Percentiles rank a stretch among this genome's conserved stretches.
These are phyloP conservation scores for Albifimbria verrucaria DNA, from an alignment of 2,329 filamentous ascomycete species.

Conservation along the genomic window DNA sequence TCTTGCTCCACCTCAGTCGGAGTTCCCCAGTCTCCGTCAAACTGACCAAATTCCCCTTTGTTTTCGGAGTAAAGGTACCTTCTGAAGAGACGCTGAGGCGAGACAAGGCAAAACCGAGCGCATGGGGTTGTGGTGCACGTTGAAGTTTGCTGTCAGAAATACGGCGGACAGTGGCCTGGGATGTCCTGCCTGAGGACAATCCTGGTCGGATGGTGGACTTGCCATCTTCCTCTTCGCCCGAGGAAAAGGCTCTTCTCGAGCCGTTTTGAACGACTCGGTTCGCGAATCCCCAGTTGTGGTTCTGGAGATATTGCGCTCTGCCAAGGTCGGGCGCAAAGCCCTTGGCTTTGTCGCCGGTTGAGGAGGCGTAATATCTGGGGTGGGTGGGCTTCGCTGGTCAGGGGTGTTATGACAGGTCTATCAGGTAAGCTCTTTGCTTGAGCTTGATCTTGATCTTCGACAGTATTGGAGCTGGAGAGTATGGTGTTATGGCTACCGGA, in stretches of 20 bases:
- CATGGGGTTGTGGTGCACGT: constrained; percentile 22
- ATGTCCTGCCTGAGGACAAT: constrained; percentile 37
- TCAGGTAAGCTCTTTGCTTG: constrained; percentile 33
- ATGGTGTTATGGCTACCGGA: constrained; percentile 46
- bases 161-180: constrained; percentile 42
- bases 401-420: constrained; percentile 57
- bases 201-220: constrained; percentile 37
- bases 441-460: constrained; percentile 35
- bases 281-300: constrained; percentile 57
- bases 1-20: constrained; percentile 47
- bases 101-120: constrained; percentile 39
- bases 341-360: constrained; percentile 42
- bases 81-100: constrained; percentile 38
- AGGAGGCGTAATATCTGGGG: constrained; percentile 73
- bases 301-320: constrained; percentile 49
- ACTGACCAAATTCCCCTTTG: constrained; percentile 48
- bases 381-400: constrained; percentile 66
- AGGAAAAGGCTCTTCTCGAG: constrained; percentile 62
- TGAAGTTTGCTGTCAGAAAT: constrained; percentile 20
- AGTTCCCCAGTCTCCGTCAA: constrained; percentile 58
- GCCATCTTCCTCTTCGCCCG: constrained; percentile 53
- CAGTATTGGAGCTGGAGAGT: constrained; percentile 38
- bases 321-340: constrained; percentile 41
- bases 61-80: constrained; percentile 37
- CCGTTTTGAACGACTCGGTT: constrained; percentile 70